These are phyloP conservation scores for Phanerochaete carnosa DNA, from an alignment of 768 basidiomycete species.

Conservation along the genomic window DNA sequence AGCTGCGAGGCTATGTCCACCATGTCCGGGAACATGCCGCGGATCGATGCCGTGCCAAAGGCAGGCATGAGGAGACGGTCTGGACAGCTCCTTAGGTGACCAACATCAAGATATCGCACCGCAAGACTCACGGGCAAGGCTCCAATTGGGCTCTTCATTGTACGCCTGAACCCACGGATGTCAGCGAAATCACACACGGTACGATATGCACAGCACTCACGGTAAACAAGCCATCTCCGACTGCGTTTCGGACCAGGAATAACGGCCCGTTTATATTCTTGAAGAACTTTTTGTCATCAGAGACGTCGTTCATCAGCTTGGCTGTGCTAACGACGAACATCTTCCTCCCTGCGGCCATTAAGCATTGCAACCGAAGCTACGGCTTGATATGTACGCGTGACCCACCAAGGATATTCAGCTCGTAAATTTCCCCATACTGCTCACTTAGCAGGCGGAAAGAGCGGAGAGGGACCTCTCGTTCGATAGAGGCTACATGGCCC, in stretches of 20 bases:
- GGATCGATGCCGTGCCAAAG: slow-evolving; percentile 40
- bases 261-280: slow-evolving; percentile 36
- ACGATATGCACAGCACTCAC: slow-evolving; percentile 18
- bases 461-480: slow-evolving; percentile 33
- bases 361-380: background rate
- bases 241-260: slow-evolving; percentile 31
- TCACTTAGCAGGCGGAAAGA: slow-evolving; percentile 34
- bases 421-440: slow-evolving; percentile 41
- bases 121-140: slow-evolving; percentile 36
- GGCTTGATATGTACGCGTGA: background rate
- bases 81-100: slow-evolving; percentile 7
- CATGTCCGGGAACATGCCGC: slow-evolving; percentile 48
- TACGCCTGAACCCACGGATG: slow-evolving; percentile 25
- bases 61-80: slow-evolving; percentile 40
- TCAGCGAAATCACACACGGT: background rate
- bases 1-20: slow-evolving; percentile 42
- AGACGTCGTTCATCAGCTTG: slow-evolving; percentile 37
- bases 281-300: slow-evolving; percentile 39
- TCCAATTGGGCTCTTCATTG: slow-evolving; percentile 44
- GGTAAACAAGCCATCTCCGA: slow-evolving; percentile 41
- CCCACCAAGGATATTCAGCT: slow-evolving; percentile 35
- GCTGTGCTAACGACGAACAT: slow-evolving; percentile 32
- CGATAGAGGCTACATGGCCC: slow-evolving; percentile 36
- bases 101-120: background rate
- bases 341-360: slow-evolving; percentile 8